Conservation (phyloP, 306 rosid genomes). For the Quercus engelmannii region DNA sequence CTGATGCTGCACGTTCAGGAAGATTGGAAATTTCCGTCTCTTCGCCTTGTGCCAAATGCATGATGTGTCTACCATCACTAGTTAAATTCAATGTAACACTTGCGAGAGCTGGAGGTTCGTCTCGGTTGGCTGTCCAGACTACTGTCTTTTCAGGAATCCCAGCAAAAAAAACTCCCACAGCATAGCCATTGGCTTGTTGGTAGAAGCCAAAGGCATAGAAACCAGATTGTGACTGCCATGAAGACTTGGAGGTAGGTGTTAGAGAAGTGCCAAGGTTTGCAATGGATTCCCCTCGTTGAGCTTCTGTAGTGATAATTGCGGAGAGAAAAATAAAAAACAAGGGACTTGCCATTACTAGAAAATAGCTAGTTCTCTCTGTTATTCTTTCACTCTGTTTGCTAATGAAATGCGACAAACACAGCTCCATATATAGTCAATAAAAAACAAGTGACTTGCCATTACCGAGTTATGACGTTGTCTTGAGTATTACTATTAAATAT, state of each 20-base stretch:
- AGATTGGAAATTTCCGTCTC: neutral
- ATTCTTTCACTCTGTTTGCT: too few species aligned
- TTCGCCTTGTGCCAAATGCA: neutral
- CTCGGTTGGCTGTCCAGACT: neutral
- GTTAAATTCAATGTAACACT: neutral
- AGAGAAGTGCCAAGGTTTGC: neutral
- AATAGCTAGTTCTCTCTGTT: too few species aligned
- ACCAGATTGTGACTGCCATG: neutral
- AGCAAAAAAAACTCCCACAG: neutral
- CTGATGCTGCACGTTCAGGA: neutral
- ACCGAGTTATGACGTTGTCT: too few species aligned
- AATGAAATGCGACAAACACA: too few species aligned
- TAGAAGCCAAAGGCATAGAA: neutral
- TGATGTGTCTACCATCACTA: neutral
- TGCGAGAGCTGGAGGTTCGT: neutral
- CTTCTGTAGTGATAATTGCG: neutral
- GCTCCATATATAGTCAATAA: too few species aligned
- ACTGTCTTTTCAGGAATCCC: neutral
- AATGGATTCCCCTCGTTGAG: neutral
- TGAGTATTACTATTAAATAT: too few species aligned
- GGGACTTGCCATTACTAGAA: too few species aligned
- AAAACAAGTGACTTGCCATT: too few species aligned
- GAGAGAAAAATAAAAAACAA: neutral
- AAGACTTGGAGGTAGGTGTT: neutral
- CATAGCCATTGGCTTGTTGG: neutral